Percentiles rank a stretch among this genome's conserved stretches.
These are phyloP conservation scores for Blastocystis sp. DNA, from an alignment of 352 stramenopile genomes.

Conservation along the genomic window DNA sequence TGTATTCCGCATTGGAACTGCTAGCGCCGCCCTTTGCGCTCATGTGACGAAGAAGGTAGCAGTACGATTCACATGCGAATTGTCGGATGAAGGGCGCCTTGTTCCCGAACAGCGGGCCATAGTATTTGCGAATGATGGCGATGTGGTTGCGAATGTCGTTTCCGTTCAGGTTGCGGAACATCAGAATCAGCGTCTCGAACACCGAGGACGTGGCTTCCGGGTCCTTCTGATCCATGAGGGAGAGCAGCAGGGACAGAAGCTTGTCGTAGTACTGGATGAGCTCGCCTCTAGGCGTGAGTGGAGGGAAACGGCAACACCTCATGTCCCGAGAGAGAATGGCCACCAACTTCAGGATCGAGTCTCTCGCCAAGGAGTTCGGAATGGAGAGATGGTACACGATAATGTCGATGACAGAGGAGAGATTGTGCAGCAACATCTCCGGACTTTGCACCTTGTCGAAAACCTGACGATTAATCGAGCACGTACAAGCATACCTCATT, in stretches of 20 bases:
- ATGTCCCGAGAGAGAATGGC: conserved; percentile 51
- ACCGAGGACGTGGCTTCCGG: conserved; percentile 83
- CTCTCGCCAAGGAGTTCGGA: conserved; percentile 21
- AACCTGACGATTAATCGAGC: background rate
- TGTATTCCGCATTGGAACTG: background rate
- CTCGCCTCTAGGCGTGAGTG: conserved; percentile 37
- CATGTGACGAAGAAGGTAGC: conserved; percentile 80
- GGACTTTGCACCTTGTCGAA: conserved; percentile 57
- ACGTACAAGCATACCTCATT: conserved; percentile 22
- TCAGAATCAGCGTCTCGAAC: conserved; percentile 85
- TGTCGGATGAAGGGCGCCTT: conserved; percentile 82
- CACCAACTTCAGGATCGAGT: conserved; percentile 54
- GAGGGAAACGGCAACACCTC: background rate
- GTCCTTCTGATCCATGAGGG: conserved; percentile 71
- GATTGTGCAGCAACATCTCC: conserved; percentile 64
- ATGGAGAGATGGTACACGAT: conserved; percentile 47
- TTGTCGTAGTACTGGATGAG: conserved; percentile 61
- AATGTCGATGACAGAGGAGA: conserved; percentile 54
- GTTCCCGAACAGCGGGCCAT: conserved; percentile 83
- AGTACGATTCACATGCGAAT: conserved; percentile 83
- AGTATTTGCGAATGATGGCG: conserved; percentile 84
- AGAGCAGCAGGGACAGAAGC: conserved; percentile 31
- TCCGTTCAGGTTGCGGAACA: conserved; percentile 81
- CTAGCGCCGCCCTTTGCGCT: conserved; percentile 72
- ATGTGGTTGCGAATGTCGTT: conserved; percentile 82